Evolutionary conservation across 2,329 filamentous ascomycete species (phyloP).

Genomic region (Trichoderma harzianum): DNA sequence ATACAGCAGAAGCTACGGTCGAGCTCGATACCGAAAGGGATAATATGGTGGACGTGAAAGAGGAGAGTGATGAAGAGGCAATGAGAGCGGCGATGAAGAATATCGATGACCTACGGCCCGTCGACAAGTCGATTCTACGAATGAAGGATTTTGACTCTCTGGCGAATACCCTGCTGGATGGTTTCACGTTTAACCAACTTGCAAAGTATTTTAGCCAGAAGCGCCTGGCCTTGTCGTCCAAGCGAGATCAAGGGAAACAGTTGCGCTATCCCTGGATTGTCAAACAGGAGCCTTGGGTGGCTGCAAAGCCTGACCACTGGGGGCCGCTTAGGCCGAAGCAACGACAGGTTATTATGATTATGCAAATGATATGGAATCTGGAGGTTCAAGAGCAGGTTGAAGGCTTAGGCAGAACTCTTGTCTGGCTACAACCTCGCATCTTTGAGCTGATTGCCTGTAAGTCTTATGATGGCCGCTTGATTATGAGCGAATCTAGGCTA

Average conservation of each 20-base stretch:
- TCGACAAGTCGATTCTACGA: conserved; percentile 36
- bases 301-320: conserved; percentile 26
- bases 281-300: conserved; percentile 41
- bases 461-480: conserved; percentile 22
- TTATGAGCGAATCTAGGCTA: not conserved
- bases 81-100: conserved; percentile 40
- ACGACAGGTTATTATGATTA: conserved; percentile 39
- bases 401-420: conserved; percentile 38
- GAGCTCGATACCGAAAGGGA: conserved; percentile 31
- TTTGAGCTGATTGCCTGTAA: conserved; percentile 47
- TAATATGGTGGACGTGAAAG: conserved; percentile 28
- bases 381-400: conserved; percentile 44
- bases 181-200: conserved; percentile 49
- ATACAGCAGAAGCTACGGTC: conserved; percentile 10
- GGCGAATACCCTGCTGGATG: conserved; percentile 35
- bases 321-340: conserved; percentile 36
- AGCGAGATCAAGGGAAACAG: not conserved
- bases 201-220: conserved; percentile 36
- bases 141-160: conserved; percentile 42
- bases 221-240: not conserved
- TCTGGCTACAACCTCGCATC: conserved; percentile 39
- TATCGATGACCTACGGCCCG: conserved; percentile 48
- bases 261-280: conserved; percentile 42
- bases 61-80: conserved; percentile 25
- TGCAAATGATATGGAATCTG: conserved; percentile 51